A percentile compares a stretch with the other conserved stretches of the same genome.
Conservation (phyloP, 805 yeast species). For the Candida germanica region DNA sequence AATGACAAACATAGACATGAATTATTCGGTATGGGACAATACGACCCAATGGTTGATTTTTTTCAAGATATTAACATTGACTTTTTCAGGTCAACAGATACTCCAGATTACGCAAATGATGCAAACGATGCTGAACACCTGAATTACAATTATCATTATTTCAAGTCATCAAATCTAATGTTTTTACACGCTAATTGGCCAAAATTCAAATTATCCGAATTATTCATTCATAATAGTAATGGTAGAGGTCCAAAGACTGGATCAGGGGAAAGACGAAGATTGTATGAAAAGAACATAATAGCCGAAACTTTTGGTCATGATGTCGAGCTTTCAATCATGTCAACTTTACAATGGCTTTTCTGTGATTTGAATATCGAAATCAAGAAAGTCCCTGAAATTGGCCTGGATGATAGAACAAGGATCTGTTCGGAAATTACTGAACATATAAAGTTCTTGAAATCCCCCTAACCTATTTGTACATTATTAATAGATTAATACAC, state of each 20-base stretch:
- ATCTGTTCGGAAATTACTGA: conserved; percentile 23
- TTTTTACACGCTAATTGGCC: conserved; percentile 42
- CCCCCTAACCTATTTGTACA: no score
- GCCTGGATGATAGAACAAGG: conserved; percentile 18
- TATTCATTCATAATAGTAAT: conserved; percentile 22
- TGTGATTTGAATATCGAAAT: conserved; percentile 23
- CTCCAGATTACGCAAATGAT: conserved; percentile 20
- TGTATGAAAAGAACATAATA: conserved; percentile 23
- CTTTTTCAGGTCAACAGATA: conserved; percentile 4
- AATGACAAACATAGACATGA: conserved; percentile 22
- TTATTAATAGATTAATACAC: no score
- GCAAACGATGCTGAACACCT: conserved; percentile 17
- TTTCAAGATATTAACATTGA: conserved; percentile 13
- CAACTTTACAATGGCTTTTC: conserved; percentile 26
- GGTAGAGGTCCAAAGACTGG: conserved; percentile 28
- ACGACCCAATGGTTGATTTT: conserved; percentile 32
- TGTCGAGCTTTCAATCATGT: conserved; percentile 25
- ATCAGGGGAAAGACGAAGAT: conserved; percentile 23
- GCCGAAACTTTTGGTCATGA: conserved; percentile 25
- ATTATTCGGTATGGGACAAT: conserved; percentile 36
- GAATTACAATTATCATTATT: conserved; percentile 30
- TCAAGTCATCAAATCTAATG: conserved; percentile 23
- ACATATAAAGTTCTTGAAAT: conserved; percentile 25
- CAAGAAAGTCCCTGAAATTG: conserved; percentile 19
- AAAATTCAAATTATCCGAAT: conserved; percentile 22